Conservation (phyloP, 2,329 filamentous ascomycete species). For the Shiraia sp. region DNA sequence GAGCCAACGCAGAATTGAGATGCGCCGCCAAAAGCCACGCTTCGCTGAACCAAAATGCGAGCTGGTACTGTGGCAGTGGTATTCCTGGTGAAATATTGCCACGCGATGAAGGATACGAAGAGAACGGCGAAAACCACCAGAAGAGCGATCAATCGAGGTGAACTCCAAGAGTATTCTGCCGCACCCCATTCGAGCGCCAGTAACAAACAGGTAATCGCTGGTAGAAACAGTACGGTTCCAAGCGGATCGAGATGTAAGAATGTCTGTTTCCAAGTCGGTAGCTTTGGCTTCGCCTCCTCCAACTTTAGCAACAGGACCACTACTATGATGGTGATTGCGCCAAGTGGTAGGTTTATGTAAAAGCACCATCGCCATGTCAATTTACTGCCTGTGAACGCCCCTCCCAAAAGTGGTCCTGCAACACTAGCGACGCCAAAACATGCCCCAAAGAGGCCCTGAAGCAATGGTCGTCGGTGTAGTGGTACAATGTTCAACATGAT, state of each 20-base stretch:
- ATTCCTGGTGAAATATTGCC: slow-evolving; percentile 44
- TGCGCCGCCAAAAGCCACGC: slow-evolving; percentile 45
- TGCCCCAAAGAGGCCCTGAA: slow-evolving; percentile 47
- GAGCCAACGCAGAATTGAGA: slow-evolving; percentile 48
- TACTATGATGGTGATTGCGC: slow-evolving; percentile 45
- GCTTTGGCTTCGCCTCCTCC: slow-evolving; percentile 34
- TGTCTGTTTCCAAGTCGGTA: slow-evolving; percentile 34
- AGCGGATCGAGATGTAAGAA: slow-evolving; percentile 48
- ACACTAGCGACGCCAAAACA: slow-evolving; percentile 46
- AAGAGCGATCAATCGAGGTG: slow-evolving; percentile 47
- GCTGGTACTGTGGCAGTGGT: slow-evolving; percentile 49
- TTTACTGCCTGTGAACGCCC: slow-evolving; percentile 47
- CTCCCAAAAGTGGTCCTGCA: slow-evolving; percentile 51
- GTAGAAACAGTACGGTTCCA: slow-evolving; percentile 48
- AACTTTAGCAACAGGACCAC: slow-evolving; percentile 40
- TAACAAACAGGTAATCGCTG: slow-evolving; percentile 50
- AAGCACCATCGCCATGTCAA: slow-evolving; percentile 53
- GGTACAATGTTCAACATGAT: slow-evolving; percentile 41
- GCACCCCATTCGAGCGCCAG: slow-evolving; percentile 56
- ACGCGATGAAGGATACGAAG: slow-evolving; percentile 42
- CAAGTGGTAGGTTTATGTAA: slow-evolving; percentile 59
- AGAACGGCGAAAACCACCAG: slow-evolving; percentile 48
- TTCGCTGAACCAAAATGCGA: slow-evolving; percentile 48
- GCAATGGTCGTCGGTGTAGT: slow-evolving; percentile 49
- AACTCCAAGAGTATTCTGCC: slow-evolving; percentile 48